Percentiles rank a stretch among this genome's conserved stretches.
Evolutionary conservation across 2,329 filamentous ascomycete genomes (phyloP).

Genomic region (Aspergillus sp.): DNA sequence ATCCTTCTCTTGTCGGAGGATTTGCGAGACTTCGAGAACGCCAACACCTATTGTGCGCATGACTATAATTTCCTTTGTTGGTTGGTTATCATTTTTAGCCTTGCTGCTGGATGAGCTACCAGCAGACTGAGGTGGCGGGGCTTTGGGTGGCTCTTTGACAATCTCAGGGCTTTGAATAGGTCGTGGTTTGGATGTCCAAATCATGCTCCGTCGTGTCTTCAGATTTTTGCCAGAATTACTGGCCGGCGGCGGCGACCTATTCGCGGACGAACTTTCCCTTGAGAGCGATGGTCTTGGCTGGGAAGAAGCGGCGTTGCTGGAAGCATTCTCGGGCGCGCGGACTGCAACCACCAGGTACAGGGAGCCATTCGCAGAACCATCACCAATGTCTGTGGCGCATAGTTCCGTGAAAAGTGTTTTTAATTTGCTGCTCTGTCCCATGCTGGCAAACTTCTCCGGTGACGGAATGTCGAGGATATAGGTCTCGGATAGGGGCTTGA

Average conservation of each 20-base stretch:
- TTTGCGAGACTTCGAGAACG: conserved; percentile 67
- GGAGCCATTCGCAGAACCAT: conserved; percentile 57
- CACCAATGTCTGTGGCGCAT: conserved; percentile 68
- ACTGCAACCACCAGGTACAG: conserved; percentile 83
- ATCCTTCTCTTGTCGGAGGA: conserved; percentile 69
- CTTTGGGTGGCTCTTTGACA: conserved; percentile 19
- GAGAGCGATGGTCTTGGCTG: conserved; percentile 28
- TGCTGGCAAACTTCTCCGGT: conserved; percentile 63
- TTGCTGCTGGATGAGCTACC: conserved; percentile 24
- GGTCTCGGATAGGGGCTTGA: conserved; percentile 72
- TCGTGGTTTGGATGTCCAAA: conserved; percentile 36
- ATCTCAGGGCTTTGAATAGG: conserved; percentile 25
- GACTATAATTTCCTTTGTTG: conserved; percentile 38
- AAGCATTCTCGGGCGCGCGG: conserved; percentile 53
- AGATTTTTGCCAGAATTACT: conserved; percentile 31
- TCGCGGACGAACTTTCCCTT: conserved; percentile 25
- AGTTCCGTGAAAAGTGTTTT: conserved; percentile 87
- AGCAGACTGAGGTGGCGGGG: conserved; percentile 25
- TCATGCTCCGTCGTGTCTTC: conserved; percentile 40
- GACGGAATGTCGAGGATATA: conserved; percentile 75
- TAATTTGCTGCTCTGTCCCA: conserved; percentile 63
- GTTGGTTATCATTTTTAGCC: conserved; percentile 16
- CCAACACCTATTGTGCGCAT: conserved; percentile 73
- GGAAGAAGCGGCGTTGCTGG: conserved; percentile 15
- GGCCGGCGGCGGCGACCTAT: conserved; percentile 19